Percentiles rank a stretch among this genome's conserved stretches.
Evolutionary conservation across 495 filamentous ascomycete species (phyloP).

Genomic region (Xylaria cubensis): DNA sequence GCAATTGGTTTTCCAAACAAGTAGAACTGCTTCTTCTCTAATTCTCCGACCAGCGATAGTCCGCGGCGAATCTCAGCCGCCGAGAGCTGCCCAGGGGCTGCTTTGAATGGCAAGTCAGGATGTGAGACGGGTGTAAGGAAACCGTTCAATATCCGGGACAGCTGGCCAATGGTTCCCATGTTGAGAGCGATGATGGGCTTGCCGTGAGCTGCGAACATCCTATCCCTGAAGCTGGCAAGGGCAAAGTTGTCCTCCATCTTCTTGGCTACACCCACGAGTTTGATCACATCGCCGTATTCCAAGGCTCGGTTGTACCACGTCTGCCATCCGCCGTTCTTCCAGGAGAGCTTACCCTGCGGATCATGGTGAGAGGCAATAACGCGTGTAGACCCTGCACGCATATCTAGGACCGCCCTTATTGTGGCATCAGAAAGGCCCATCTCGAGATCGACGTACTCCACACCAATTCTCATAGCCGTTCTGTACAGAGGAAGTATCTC

Average conservation of each 20-base stretch:
- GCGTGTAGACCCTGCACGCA: constrained; percentile 71
- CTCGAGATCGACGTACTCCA: constrained; percentile 94
- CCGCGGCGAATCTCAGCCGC: constrained; percentile 85
- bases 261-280: constrained; percentile 86
- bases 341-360: constrained; percentile 76
- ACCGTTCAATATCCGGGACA: constrained; percentile 85
- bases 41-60: constrained; percentile 78
- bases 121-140: constrained; percentile 98
- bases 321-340: constrained; percentile 89
- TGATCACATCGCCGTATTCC: constrained; percentile 88
- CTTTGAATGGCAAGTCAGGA: constrained; percentile 85
- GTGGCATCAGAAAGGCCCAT: constrained; percentile 78
- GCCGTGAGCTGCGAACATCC: constrained; percentile 72
- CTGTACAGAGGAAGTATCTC: constrained; percentile 76
- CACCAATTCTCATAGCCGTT: constrained; percentile 77
- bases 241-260: constrained; percentile 83
- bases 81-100: constrained; percentile 93
- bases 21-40: constrained; percentile 78
- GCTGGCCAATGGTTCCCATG: constrained; percentile 88
- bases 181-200: constrained; percentile 92
- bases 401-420: constrained; percentile 59
- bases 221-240: constrained; percentile 80
- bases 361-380: constrained; percentile 98
- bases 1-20: constrained; percentile 86
- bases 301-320: constrained; percentile 85